These are phyloP conservation scores for Saussurea involucrata DNA, from an alignment of 129 eudicot species.

Conservation along the genomic window DNA sequence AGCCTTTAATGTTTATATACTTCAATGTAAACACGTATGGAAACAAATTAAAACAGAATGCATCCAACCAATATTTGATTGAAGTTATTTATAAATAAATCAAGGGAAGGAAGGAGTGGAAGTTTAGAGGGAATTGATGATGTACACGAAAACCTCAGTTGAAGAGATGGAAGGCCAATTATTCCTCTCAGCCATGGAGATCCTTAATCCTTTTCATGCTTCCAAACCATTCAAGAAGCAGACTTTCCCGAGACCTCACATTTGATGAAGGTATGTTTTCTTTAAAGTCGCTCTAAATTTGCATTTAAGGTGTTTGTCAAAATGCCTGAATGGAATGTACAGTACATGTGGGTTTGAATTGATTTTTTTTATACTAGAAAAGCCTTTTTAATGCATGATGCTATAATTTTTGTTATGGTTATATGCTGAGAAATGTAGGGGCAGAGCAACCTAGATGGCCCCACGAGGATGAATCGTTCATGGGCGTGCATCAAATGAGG, in stretches of 20 bases:
- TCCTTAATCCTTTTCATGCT: too few relatives aligned
- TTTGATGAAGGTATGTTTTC: slow-evolving; percentile 59
- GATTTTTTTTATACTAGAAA: background rate
- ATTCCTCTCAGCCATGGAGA: too few relatives aligned
- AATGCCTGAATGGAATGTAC: slow-evolving; percentile 12
- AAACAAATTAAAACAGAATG: too few relatives aligned
- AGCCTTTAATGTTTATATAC: too few relatives aligned
- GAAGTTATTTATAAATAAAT: too few relatives aligned
- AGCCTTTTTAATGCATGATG: slow-evolving; percentile 14
- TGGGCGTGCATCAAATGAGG: slow-evolving; percentile 55
- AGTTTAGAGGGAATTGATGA: too few relatives aligned
- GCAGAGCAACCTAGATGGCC: slow-evolving; percentile 63
- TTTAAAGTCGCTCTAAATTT: background rate
- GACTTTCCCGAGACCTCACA: slow-evolving; percentile 69
- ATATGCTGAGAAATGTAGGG: slow-evolving; percentile 75
- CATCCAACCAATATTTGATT: too few relatives aligned
- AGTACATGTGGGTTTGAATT: background rate
- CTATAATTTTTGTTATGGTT: slow-evolving; percentile 27
- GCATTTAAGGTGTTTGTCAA: slow-evolving; percentile 7
- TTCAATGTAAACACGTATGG: too few relatives aligned
- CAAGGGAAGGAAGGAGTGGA: too few relatives aligned
- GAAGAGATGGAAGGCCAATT: too few relatives aligned
- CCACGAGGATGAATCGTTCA: slow-evolving; percentile 48
- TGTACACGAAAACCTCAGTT: too few relatives aligned
- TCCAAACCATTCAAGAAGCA: too few relatives aligned